A percentile compares a stretch with the other conserved stretches of the same genome.
Evolutionary conservation across 78 protist genomes (phyloP).

Genomic region (Planoprotostelium fungivorum): DNA sequence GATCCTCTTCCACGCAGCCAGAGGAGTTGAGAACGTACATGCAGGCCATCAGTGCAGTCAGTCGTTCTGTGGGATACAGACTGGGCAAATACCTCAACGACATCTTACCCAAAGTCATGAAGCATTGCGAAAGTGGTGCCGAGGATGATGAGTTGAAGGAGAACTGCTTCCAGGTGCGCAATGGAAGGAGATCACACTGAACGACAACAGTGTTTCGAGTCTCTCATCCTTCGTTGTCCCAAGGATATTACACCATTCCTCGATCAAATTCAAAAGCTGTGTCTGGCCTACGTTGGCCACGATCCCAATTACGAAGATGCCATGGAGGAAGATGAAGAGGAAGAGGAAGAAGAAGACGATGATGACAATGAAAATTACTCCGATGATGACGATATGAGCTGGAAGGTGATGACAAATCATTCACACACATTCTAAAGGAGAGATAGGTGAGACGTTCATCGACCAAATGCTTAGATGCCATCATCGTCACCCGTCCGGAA

Average conservation of each 20-base stretch:
- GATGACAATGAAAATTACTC: slow-evolving; percentile 39
- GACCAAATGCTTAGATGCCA: slow-evolving; percentile 67
- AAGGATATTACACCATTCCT: slow-evolving; percentile 54
- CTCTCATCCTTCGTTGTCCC: slow-evolving; percentile 65
- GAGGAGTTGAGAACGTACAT: slow-evolving; percentile 53
- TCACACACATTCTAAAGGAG: too few relatives aligned
- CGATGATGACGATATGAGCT: slow-evolving; percentile 91
- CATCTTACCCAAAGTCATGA: slow-evolving; percentile 31
- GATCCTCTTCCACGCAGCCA: slow-evolving; percentile 35
- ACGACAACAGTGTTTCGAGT: slow-evolving; percentile 63
- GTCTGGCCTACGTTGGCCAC: slow-evolving; percentile 43
- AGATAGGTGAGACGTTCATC: slow-evolving; percentile 80
- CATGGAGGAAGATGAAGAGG: slow-evolving; percentile 59
- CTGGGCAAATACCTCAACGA: slow-evolving; percentile 42
- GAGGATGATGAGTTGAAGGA: slow-evolving; percentile 81
- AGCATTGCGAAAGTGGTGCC: slow-evolving; percentile 36
- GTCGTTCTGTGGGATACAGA: slow-evolving; percentile 38
- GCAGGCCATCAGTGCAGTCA: slow-evolving; percentile 46
- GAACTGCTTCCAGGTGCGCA: slow-evolving; percentile 59
- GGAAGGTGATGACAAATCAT: too few relatives aligned
- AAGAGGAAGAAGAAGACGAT: slow-evolving; percentile 33
- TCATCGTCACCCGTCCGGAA: slow-evolving; percentile 75
- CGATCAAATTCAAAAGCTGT: slow-evolving; percentile 24
- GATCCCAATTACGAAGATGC: slow-evolving; percentile 89
- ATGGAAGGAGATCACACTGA: background rate